Conservation (phyloP, 352 stramenopile genomes). For the Thraustochytrium sp. region DNA sequence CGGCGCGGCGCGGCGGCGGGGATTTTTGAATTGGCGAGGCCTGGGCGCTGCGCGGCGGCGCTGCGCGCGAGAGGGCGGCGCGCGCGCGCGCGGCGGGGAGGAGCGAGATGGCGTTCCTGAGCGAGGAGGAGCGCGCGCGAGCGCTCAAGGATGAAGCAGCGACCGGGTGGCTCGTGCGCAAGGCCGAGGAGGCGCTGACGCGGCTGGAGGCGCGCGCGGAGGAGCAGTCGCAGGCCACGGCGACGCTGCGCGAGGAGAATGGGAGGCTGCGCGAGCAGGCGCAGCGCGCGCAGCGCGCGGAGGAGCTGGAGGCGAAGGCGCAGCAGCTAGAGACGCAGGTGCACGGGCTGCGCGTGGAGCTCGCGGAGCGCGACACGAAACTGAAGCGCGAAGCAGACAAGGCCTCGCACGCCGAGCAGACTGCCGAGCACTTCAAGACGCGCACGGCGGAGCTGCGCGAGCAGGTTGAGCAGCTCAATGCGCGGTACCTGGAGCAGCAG, state of each 20-base stretch:
- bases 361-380: neutral
- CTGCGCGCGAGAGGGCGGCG: too few species aligned
- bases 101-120: neutral
- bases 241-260: neutral
- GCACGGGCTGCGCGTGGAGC: neutral
- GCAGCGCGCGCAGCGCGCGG: neutral
- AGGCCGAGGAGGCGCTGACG: neutral
- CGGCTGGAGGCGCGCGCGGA: neutral
- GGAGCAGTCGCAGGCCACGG: neutral
- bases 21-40: too few species aligned
- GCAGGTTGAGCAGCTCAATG: neutral
- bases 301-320: neutral
- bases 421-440: neutral
- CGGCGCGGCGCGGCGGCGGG: too few species aligned
- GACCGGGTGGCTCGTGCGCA: neutral
- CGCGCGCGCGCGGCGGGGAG: too few species aligned
- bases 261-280: neutral
- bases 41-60: too few species aligned
- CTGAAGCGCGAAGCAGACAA: neutral
- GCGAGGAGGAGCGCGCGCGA: neutral
- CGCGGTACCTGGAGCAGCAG: neutral
- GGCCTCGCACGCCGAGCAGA: neutral
- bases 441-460: neutral
- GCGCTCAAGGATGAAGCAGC: neutral
- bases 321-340: neutral